phyloP scores from a whole-genome alignment of 208 protist genomes.

The Crithidia sp. region DNA sequence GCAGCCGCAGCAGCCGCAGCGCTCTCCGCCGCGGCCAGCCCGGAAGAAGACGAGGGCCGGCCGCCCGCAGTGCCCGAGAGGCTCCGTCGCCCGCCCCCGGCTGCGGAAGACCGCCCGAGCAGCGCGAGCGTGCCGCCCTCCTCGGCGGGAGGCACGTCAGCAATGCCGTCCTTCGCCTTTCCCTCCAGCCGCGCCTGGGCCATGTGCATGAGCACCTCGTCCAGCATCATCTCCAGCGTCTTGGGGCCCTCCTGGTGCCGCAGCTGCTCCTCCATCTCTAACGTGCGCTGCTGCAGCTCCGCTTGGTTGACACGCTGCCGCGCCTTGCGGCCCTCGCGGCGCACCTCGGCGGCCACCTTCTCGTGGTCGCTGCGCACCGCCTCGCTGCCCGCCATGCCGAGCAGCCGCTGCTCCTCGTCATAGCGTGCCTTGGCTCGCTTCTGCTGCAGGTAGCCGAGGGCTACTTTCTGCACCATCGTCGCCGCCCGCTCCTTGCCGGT shows the following conservation, averaged over 20 bases:
- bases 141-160: slow-evolving; percentile 82
- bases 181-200: slow-evolving; percentile 86
- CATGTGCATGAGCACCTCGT: slow-evolving; percentile 92
- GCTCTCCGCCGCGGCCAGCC: neutral
- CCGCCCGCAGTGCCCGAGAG: neutral
- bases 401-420: slow-evolving; percentile 86
- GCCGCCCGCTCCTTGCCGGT: slow-evolving; percentile 88
- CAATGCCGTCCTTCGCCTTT: slow-evolving; percentile 62
- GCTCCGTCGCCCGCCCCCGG: neutral
- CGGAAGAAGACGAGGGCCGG: neutral
- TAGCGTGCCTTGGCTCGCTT: slow-evolving; percentile 73
- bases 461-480: slow-evolving; percentile 89
- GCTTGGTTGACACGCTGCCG: slow-evolving; percentile 89
- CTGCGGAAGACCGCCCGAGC: slow-evolving; percentile 36
- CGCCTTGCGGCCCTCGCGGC: slow-evolving; percentile 73
- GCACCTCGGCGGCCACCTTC: slow-evolving; percentile 40
- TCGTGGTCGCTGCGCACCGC: slow-evolving; percentile 39
- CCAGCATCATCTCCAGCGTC: slow-evolving; percentile 95
- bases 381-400: slow-evolving; percentile 75
- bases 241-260: slow-evolving; percentile 91
- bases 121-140: slow-evolving; percentile 87
- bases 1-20: neutral
- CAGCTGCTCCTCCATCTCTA: slow-evolving; percentile 78
- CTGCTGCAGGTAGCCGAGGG: slow-evolving; percentile 85
- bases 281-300: slow-evolving; percentile 83